Conservation (phyloP, 83 land plant genomes). For the Picea abies region DNA sequence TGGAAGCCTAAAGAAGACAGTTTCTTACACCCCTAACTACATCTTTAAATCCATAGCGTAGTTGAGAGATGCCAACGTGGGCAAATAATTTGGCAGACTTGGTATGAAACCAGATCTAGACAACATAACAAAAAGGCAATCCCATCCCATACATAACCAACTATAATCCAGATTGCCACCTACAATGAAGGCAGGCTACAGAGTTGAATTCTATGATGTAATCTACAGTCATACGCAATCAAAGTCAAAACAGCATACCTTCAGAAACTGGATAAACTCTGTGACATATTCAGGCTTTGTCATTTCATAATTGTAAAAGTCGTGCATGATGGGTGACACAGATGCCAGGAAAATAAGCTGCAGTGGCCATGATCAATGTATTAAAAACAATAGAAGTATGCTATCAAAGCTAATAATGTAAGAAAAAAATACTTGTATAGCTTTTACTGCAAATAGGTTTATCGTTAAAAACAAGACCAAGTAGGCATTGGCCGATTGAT, state of each 20-base stretch:
- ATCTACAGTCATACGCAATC: background rate
- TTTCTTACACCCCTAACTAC: too few species aligned
- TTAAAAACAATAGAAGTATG: background rate
- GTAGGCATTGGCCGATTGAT: background rate
- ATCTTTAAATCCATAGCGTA: too few species aligned
- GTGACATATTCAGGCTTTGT: constrained; percentile 41
- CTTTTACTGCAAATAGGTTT: too few species aligned
- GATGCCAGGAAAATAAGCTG: constrained; percentile 65
- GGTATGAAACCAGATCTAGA: too few species aligned
- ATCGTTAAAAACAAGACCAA: background rate
- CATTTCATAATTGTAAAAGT: constrained; percentile 83
- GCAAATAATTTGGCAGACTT: too few species aligned
- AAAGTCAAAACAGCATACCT: constrained; percentile 45
- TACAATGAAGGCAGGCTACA: background rate
- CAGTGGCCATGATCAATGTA: background rate
- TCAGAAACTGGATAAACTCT: constrained; percentile 58
- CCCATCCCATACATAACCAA: too few species aligned
- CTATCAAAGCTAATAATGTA: background rate
- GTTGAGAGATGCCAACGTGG: too few species aligned
- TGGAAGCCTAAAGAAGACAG: too few species aligned
- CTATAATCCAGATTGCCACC: background rate
- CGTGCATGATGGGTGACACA: constrained; percentile 71
- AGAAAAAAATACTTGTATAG: background rate
- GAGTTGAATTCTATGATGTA: background rate
- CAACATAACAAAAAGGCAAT: too few species aligned